A percentile compares a stretch with the other conserved stretches of the same genome.
These are phyloP conservation scores for Microbotryomycetes sp. DNA, from an alignment of 1,284 basidiomycete genomes.

Conservation along the genomic window DNA sequence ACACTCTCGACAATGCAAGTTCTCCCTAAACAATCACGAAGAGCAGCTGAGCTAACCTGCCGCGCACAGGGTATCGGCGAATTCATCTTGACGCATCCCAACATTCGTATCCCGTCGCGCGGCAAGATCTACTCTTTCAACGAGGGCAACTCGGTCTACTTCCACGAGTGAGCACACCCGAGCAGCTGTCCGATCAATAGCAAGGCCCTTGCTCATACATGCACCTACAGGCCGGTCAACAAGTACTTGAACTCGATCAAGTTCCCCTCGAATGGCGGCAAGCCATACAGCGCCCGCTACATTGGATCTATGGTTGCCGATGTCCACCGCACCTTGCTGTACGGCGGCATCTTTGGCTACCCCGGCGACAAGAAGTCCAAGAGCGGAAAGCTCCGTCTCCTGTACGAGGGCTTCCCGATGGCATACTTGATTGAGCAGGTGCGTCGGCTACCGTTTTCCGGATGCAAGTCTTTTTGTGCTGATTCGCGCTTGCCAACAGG, in stretches of 20 bases:
- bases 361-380: slow-evolving; percentile 98
- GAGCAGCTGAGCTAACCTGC: too few species aligned
- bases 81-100: slow-evolving; percentile 97
- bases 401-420: slow-evolving; percentile 99
- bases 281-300: slow-evolving; percentile 65
- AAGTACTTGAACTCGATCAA: slow-evolving; percentile 95
- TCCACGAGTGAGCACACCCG: slow-evolving; percentile 52
- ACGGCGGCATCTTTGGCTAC: slow-evolving; percentile 97
- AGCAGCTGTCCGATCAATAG: too few species aligned
- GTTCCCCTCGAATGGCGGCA: slow-evolving; percentile 58
- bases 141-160: slow-evolving; percentile 95
- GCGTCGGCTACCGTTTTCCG: slow-evolving; percentile 33
- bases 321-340: slow-evolving; percentile 90
- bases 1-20: slow-evolving; percentile 79
- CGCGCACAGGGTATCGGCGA: slow-evolving; percentile 67
- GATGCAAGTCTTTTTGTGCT: slow-evolving; percentile 16
- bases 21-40: too few species aligned
- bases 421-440: slow-evolving; percentile 91
- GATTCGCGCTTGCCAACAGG: slow-evolving; percentile 54
- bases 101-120: slow-evolving; percentile 85
- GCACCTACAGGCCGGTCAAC: slow-evolving; percentile 51
- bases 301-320: slow-evolving; percentile 99
- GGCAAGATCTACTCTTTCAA: slow-evolving; percentile 99
- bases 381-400: slow-evolving; percentile 83
- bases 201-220: neutral